Percentiles rank a stretch among this genome's conserved stretches.
These are phyloP conservation scores for Glycyrrhiza uralensis DNA, from an alignment of 306 rosid species.

Conservation along the genomic window DNA sequence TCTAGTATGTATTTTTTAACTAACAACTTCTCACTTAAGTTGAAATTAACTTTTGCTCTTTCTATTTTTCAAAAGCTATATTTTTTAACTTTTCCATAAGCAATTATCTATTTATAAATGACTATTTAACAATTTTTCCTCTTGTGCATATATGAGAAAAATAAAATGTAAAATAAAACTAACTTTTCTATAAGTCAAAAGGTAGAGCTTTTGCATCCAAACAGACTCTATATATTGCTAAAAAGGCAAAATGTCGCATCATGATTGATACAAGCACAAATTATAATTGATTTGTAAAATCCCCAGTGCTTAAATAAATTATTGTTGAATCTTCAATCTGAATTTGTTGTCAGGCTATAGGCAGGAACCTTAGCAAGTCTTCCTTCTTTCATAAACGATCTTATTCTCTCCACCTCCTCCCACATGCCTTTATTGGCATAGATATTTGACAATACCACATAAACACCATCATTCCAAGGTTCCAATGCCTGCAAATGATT, in stretches of 20 bases:
- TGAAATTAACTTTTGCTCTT: no score
- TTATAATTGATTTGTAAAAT: background rate
- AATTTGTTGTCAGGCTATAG: constrained; percentile 55
- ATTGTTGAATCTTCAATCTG: constrained; percentile 31
- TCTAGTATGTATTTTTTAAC: no score
- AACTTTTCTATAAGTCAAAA: no score
- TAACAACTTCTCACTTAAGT: no score
- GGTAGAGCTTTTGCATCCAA: no score
- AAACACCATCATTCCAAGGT: constrained; percentile 73
- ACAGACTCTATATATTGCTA: background rate
- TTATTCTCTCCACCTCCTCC: constrained; percentile 62
- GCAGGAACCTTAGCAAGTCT: constrained; percentile 65
- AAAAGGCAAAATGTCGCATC: background rate
- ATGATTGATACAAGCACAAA: background rate
- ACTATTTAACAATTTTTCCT: no score
- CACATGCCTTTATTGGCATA: constrained; percentile 69
- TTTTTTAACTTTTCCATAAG: no score
- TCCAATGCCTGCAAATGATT: constrained; percentile 67
- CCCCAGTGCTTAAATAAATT: background rate
- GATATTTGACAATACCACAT: constrained; percentile 67
- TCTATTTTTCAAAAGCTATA: no score
- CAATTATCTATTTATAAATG: no score
- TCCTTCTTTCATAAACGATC: constrained; percentile 50
- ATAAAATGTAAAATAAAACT: no score
- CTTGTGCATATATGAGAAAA: no score